phyloP scores from a whole-genome alignment of 176 grass and related monocot species.

The Stipa capillata region DNA sequence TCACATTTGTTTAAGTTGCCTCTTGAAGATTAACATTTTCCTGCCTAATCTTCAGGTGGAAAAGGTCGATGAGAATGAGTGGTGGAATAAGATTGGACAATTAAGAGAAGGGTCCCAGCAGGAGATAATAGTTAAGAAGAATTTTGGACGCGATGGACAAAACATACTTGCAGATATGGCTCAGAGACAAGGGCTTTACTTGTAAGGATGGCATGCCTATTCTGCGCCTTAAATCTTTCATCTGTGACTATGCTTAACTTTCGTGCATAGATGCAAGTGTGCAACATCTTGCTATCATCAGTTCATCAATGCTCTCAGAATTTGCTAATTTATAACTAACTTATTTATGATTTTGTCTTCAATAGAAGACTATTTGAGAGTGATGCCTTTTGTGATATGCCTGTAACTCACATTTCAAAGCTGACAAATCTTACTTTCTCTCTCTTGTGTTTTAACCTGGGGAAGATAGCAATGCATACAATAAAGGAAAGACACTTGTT shows the following conservation, averaged over 20 bases:
- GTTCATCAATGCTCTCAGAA: neutral
- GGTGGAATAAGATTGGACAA: slow-evolving; percentile 66
- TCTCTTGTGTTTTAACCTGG: slow-evolving; percentile 34
- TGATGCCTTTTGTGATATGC: neutral
- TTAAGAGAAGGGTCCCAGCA: slow-evolving; percentile 74
- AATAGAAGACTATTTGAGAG: neutral
- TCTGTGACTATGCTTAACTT: neutral
- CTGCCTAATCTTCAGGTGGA: slow-evolving; percentile 47
- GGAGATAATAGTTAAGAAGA: slow-evolving; percentile 73
- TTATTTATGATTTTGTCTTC: neutral
- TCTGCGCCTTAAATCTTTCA: neutral
- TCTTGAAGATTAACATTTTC: neutral
- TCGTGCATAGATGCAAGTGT: slow-evolving; percentile 20
- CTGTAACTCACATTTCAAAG: slow-evolving; percentile 3
- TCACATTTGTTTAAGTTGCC: neutral
- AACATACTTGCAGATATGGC: slow-evolving; percentile 77
- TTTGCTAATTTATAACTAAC: neutral
- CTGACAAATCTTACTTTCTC: slow-evolving; percentile 26
- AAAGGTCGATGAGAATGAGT: slow-evolving; percentile 88
- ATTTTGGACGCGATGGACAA: slow-evolving; percentile 93
- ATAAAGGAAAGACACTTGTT: slow-evolving; percentile 85
- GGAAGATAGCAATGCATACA: slow-evolving; percentile 84
- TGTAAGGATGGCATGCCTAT: slow-evolving; percentile 49
- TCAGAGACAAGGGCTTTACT: slow-evolving; percentile 70
- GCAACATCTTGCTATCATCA: neutral